phyloP scores from a whole-genome alignment of 75 land plant species.

The Larix kaempferi region DNA sequence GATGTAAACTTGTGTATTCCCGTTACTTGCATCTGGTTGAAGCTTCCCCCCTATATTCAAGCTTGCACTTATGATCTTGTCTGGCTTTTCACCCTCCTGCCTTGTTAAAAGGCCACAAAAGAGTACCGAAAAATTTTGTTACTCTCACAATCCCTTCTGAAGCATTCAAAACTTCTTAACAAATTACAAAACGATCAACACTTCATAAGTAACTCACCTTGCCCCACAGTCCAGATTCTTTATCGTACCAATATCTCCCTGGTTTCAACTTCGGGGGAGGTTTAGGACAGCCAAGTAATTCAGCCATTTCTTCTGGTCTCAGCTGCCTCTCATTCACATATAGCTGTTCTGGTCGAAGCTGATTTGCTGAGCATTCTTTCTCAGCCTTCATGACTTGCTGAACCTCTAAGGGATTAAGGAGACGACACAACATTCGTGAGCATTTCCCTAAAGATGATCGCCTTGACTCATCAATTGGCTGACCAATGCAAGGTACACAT shows the following conservation, averaged over 20 bases:
- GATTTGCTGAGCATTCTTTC: constrained; percentile 89
- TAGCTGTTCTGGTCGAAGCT: constrained; percentile 86
- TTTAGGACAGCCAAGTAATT: constrained; percentile 57
- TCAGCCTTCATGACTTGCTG: constrained; percentile 95
- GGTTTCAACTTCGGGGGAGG: constrained; percentile 88
- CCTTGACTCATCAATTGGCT: constrained; percentile 69
- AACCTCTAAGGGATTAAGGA: constrained; percentile 80
- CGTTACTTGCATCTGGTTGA: constrained; percentile 70
- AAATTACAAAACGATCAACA: background rate
- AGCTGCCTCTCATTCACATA: constrained; percentile 74
- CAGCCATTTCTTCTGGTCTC: constrained; percentile 71
- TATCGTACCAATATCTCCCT: constrained; percentile 95
- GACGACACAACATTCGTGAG: constrained; percentile 64
- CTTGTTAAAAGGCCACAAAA: constrained; percentile 2
- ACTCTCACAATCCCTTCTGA: background rate
- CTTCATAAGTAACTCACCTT: constrained; percentile 51
- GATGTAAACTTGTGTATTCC: constrained; percentile 82
- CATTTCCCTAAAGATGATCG: constrained; percentile 71
- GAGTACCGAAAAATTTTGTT: background rate
- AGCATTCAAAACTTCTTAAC: background rate
- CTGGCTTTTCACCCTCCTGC: constrained; percentile 92
- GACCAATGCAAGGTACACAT: constrained; percentile 79
- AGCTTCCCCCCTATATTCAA: constrained; percentile 79
- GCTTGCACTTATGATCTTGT: constrained; percentile 68
- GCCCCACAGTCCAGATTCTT: constrained; percentile 95